A percentile compares a stretch with the other conserved stretches of the same genome.
These are phyloP conservation scores for Cruciata laevipes DNA, from an alignment of 257 asterid genomes.

Conservation along the genomic window DNA sequence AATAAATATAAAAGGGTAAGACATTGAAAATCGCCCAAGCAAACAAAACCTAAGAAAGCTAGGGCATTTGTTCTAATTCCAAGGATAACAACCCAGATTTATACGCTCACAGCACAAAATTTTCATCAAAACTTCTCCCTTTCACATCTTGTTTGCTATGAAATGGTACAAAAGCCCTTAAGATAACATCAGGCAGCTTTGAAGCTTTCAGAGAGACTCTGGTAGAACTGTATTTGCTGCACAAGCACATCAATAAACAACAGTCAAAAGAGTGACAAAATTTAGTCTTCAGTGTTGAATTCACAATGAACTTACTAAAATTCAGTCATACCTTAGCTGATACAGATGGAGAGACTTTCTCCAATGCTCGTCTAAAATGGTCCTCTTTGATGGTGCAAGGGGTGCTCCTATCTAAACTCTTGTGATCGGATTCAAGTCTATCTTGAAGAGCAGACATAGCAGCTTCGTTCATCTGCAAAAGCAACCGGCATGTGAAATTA, in stretches of 20 bases:
- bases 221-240: constrained; percentile 64
- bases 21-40: not conserved
- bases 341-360: constrained; percentile 60
- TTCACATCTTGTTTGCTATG: not conserved
- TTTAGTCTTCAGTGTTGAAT: not conserved
- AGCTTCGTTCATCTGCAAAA: constrained; percentile 55
- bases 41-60: not conserved
- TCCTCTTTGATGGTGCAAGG: constrained; percentile 39
- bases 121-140: not conserved
- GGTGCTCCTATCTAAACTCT: constrained; percentile 18
- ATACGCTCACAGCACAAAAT: constrained; percentile 4
- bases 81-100: not conserved
- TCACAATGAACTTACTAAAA: not conserved
- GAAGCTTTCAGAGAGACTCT: constrained; percentile 37
- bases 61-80: not conserved
- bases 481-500: not conserved
- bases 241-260: constrained; percentile 1
- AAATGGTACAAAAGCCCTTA: not conserved
- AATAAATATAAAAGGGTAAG: not conserved
- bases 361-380: constrained; percentile 57
- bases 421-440: constrained; percentile 18
- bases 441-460: constrained; percentile 56
- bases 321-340: constrained; percentile 36
- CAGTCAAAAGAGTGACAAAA: not conserved
- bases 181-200: constrained; percentile 11